phyloP scores from a whole-genome alignment of 2,329 filamentous ascomycete genomes.

The Mollisiaceae sp. region DNA sequence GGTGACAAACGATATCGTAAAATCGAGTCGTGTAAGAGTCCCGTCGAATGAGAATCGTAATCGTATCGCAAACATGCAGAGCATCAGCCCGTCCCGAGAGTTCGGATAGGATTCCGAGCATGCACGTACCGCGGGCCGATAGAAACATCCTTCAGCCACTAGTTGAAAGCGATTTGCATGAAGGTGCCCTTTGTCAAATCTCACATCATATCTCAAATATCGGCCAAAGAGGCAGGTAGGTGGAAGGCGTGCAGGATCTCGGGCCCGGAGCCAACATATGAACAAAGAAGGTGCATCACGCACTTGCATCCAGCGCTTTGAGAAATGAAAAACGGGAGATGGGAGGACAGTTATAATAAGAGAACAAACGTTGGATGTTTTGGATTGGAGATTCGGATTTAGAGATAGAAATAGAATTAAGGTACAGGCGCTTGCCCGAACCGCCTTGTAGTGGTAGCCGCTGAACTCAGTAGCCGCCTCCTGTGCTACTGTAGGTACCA shows the following conservation, averaged over 20 bases:
- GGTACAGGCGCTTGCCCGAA: conserved; percentile 16
- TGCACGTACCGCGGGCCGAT: conserved; percentile 13
- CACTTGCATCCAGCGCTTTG: neutral
- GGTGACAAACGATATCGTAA: neutral
- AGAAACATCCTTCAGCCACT: conserved; percentile 7
- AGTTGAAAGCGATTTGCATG: neutral
- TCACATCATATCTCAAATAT: neutral
- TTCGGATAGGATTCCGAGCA: neutral
- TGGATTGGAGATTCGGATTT: neutral
- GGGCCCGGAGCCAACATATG: too few relatives aligned
- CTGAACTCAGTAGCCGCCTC: neutral
- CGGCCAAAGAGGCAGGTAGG: neutral
- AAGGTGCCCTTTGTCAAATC: neutral
- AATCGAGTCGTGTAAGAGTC: too few relatives aligned
- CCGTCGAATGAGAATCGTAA: neutral
- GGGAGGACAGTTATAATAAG: conserved; percentile 7
- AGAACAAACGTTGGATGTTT: neutral
- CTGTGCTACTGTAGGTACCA: neutral
- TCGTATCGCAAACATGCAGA: neutral
- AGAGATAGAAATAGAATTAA: conserved; percentile 2
- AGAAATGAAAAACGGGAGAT: conserved; percentile 9
- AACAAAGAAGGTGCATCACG: neutral
- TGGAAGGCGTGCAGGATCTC: neutral
- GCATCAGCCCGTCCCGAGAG: neutral
- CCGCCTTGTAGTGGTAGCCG: conserved; percentile 4